Conservation (phyloP, 345 rosid species). For the Capsella bursapastoris region DNA sequence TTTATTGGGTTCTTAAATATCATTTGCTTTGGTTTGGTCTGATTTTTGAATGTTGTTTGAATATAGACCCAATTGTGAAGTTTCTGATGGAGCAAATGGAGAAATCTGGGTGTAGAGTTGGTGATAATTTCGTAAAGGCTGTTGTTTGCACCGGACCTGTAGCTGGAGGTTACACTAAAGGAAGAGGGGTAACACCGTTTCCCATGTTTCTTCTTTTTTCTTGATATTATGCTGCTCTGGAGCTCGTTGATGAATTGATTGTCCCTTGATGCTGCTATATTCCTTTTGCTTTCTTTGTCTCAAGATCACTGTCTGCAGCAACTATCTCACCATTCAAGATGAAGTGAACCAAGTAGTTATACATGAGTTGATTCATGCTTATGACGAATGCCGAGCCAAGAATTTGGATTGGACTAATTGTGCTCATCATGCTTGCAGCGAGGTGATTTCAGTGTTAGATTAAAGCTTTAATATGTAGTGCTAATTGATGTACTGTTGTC, state of each 20-base stretch:
- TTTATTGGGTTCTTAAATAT: not conserved
- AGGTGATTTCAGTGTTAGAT: conserved; percentile 56
- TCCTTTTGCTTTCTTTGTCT: conserved; percentile 11
- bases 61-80: conserved; percentile 79
- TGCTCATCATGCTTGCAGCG: conserved; percentile 96
- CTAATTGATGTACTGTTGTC: not conserved
- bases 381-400: conserved; percentile 84
- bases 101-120: conserved; percentile 80
- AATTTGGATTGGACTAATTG: conserved; percentile 88
- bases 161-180: conserved; percentile 68
- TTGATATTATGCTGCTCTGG: not conserved
- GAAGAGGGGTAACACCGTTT: conserved; percentile 61
- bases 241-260: not conserved
- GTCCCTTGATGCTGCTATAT: conserved; percentile 15
- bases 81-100: conserved; percentile 85
- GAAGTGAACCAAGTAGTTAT: conserved; percentile 84
- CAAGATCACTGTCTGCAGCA: conserved; percentile 83
- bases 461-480: not conserved
- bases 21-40: conserved; percentile 18
- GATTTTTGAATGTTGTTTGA: not conserved
- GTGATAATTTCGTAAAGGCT: conserved; percentile 77
- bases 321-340: conserved; percentile 73
- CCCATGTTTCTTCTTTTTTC: not conserved
- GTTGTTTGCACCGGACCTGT: conserved; percentile 58
- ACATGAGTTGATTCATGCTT: conserved; percentile 93